Percentiles rank a stretch among this genome's conserved stretches.
Conservation (phyloP, 148 eudicot species). For the Spergularia marina region DNA sequence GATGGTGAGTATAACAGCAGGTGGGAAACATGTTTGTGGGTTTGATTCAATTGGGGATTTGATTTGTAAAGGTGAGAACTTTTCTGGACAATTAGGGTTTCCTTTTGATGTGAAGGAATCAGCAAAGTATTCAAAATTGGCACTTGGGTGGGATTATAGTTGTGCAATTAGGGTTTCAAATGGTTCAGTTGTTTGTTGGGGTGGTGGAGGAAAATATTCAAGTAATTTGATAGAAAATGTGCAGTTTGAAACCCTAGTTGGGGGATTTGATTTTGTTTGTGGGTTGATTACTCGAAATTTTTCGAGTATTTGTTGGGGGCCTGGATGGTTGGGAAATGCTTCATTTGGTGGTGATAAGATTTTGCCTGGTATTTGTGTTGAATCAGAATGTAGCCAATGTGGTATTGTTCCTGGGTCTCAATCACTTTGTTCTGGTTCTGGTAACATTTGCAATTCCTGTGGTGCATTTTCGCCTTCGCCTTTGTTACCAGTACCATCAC, state of each 20-base stretch:
- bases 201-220: constrained; percentile 46
- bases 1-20: constrained; percentile 52
- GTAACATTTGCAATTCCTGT: constrained; percentile 61
- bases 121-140: constrained; percentile 37
- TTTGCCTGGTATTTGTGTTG: constrained; percentile 76
- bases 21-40: constrained; percentile 75
- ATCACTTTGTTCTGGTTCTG: constrained; percentile 56
- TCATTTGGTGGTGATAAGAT: constrained; percentile 24
- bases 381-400: constrained; percentile 48
- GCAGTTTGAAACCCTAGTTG: constrained; percentile 58
- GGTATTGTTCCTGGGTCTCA: constrained; percentile 64
- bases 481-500: constrained; percentile 22
- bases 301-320: constrained; percentile 77
- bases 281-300: constrained; percentile 56
- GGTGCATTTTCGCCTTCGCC: constrained; percentile 22
- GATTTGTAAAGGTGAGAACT: constrained; percentile 53
- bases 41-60: constrained; percentile 42
- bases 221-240: constrained; percentile 33
- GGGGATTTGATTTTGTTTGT: constrained; percentile 64
- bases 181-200: constrained; percentile 72
- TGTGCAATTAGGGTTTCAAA: constrained; percentile 55
- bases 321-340: constrained; percentile 48
- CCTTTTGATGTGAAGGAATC: constrained; percentile 32
- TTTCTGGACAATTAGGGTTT: constrained; percentile 35
- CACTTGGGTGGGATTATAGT: constrained; percentile 55